A percentile compares a stretch with the other conserved stretches of the same genome.
These are phyloP conservation scores for Coemansia sp. DNA, from an alignment of 192 early-diverging fungal genomes.

Conservation along the genomic window DNA sequence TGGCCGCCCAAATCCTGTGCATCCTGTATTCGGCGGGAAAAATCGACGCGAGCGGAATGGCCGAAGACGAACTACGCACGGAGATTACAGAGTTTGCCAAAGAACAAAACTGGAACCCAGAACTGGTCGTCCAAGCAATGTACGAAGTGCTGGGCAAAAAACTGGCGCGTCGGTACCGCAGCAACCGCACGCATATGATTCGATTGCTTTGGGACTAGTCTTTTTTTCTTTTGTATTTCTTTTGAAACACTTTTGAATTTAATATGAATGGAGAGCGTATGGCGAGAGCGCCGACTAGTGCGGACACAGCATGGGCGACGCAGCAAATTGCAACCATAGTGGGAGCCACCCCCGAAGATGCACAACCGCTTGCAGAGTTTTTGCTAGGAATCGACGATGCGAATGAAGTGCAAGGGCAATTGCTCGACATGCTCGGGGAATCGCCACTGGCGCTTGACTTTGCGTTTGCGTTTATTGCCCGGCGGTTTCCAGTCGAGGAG, in stretches of 20 bases:
- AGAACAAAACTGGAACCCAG: slow-evolving; percentile 50
- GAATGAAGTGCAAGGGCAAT: slow-evolving; percentile 39
- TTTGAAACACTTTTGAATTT: too few species aligned
- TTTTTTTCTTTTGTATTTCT: slow-evolving; percentile 8
- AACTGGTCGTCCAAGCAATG: slow-evolving; percentile 51
- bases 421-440: slow-evolving; percentile 53
- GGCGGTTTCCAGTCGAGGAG: slow-evolving; percentile 31
- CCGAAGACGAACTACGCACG: slow-evolving; percentile 42
- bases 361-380: slow-evolving; percentile 43
- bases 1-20: slow-evolving; percentile 52
- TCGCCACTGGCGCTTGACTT: slow-evolving; percentile 48
- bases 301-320: slow-evolving; percentile 38
- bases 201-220: slow-evolving; percentile 47
- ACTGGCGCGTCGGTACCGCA: slow-evolving; percentile 47
- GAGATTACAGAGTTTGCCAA: slow-evolving; percentile 49
- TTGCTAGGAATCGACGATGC: slow-evolving; percentile 24
- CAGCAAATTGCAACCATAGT: slow-evolving; percentile 42
- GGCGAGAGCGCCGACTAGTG: slow-evolving; percentile 11
- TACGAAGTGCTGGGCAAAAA: slow-evolving; percentile 53
- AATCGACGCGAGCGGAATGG: slow-evolving; percentile 28
- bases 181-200: slow-evolving; percentile 44
- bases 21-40: slow-evolving; percentile 34
- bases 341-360: slow-evolving; percentile 33
- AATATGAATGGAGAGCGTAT: background rate
- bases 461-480: slow-evolving; percentile 31